Evolutionary conservation across 169 alveolate species (phyloP), one percentile per base, ranked within the genome.

Genomic region (Sarcocystis neurona): DNA sequence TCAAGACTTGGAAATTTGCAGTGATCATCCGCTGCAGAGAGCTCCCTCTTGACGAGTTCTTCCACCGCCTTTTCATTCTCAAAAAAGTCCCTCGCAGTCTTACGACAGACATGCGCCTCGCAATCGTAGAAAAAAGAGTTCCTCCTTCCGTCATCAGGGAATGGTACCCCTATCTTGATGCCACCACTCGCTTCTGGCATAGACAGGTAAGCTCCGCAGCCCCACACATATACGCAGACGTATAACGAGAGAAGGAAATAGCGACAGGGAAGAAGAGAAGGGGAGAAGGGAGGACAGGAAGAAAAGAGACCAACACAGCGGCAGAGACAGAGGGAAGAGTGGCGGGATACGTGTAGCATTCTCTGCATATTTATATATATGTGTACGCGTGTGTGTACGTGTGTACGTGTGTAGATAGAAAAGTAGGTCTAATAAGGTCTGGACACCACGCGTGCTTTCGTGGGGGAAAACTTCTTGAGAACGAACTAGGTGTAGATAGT

Each of bases 81-180:
- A 84, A 84, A 50, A 58, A 88, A 48, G 74, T 60, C 30, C 92
- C 92, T 41, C 68, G 85, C 32, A 78, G 92, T 78, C 41, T 88
- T 43, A 46, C 88, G 18, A 46, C 74, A 12, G 92, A 75, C 88
- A 88, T 88, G 92, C 82, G 92, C 47, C 78, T 80, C 37, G 84
- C 85, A 56, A 60, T 88, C 53, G 32, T 5, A 44, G 77, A 48
- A 53, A 72, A 82, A 37, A 68, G 79, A 32, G 88, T 88, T 39
- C 44, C 47, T 30, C 88, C 58, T 23, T 58, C 53, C 3, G 74
- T 74, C 12, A 66, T 60, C 3, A 39, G 89, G 20, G 92, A 82
- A 32, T 88, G 92, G 92, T 56, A 27, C 44, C 92, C 92, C 23
- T 78, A 74, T 78, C 84, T 88, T 53, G 84, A 74, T 60, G 77